Evolutionary conservation across 208 protist genomes (phyloP).

Genomic region (Trichomonas tenax): DNA sequence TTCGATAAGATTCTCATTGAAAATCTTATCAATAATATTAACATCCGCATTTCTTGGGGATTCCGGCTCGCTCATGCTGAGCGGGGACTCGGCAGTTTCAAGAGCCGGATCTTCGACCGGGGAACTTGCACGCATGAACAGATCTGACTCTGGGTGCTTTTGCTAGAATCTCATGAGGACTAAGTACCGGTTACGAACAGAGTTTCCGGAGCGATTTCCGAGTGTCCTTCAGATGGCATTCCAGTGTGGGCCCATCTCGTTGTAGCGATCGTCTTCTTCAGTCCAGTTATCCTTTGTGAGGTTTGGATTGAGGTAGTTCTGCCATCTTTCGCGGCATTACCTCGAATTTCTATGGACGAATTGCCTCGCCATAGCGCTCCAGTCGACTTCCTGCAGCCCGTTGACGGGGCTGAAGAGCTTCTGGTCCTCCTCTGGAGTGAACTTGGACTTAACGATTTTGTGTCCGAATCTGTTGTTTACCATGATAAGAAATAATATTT

Average conservation of each 20-base stretch:
- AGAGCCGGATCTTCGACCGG: background rate
- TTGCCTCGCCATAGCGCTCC: background rate
- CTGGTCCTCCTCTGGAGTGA: background rate
- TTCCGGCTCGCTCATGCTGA: background rate
- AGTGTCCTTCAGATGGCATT: background rate
- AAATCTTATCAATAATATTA: background rate
- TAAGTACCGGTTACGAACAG: background rate
- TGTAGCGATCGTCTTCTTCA: background rate
- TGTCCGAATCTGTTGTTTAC: background rate
- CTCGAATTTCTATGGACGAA: background rate
- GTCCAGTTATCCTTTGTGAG: background rate
- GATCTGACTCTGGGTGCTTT: background rate
- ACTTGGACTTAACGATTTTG: background rate
- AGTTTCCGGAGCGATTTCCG: background rate
- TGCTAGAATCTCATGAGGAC: background rate
- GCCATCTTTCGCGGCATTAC: background rate
- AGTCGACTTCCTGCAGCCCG: background rate
- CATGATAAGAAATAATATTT: too few relatives aligned
- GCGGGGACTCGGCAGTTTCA: background rate
- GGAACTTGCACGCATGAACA: background rate
- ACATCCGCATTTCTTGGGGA: background rate
- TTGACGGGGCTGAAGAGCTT: background rate
- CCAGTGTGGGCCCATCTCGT: background rate
- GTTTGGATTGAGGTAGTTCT: background rate
- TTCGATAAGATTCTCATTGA: background rate